Percentiles rank a stretch among this genome's conserved stretches.
Conservation (phyloP, 2,329 filamentous ascomycete species). For the Ophiosphaerella korrae region DNA sequence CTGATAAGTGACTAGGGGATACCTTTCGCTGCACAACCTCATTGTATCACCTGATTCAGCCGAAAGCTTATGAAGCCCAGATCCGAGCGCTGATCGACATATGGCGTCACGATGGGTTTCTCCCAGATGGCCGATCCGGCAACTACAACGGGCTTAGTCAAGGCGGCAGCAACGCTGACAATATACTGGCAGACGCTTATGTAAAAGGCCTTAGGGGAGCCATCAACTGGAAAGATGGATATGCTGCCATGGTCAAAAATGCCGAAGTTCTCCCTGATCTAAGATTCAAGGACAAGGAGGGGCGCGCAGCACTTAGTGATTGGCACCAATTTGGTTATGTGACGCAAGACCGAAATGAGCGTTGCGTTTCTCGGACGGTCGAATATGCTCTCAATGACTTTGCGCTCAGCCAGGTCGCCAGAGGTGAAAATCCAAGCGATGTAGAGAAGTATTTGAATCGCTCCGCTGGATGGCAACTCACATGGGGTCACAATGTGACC, state of each 20-base stretch:
- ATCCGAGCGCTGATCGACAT: slow-evolving; percentile 71
- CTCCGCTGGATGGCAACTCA: slow-evolving; percentile 28
- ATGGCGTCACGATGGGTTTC: slow-evolving; percentile 66
- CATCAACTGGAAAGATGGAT: slow-evolving; percentile 71
- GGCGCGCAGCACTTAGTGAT: slow-evolving; percentile 69
- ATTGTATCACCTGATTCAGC: slow-evolving; percentile 68
- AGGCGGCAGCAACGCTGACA: slow-evolving; percentile 72
- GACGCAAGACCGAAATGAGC: slow-evolving; percentile 31
- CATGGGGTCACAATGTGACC: slow-evolving; percentile 17
- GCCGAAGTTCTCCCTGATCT: slow-evolving; percentile 61
- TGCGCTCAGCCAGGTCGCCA: slow-evolving; percentile 44
- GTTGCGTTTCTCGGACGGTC: slow-evolving; percentile 44
- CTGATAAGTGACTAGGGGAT: slow-evolving; percentile 65
- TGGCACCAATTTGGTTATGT: slow-evolving; percentile 70
- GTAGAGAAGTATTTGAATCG: slow-evolving; percentile 46
- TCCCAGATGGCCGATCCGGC: slow-evolving; percentile 69
- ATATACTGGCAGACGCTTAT: slow-evolving; percentile 72
- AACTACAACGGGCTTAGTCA: slow-evolving; percentile 72
- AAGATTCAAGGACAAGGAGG: slow-evolving; percentile 66
- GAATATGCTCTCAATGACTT: slow-evolving; percentile 50
- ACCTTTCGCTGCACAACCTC: slow-evolving; percentile 64
- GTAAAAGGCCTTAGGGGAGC: slow-evolving; percentile 66
- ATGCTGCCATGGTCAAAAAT: slow-evolving; percentile 71
- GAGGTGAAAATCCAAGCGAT: slow-evolving; percentile 43
- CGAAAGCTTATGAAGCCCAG: slow-evolving; percentile 66